Evolutionary conservation across 2,329 filamentous ascomycete genomes (phyloP).

Genomic region (Colletotrichum navitas): DNA sequence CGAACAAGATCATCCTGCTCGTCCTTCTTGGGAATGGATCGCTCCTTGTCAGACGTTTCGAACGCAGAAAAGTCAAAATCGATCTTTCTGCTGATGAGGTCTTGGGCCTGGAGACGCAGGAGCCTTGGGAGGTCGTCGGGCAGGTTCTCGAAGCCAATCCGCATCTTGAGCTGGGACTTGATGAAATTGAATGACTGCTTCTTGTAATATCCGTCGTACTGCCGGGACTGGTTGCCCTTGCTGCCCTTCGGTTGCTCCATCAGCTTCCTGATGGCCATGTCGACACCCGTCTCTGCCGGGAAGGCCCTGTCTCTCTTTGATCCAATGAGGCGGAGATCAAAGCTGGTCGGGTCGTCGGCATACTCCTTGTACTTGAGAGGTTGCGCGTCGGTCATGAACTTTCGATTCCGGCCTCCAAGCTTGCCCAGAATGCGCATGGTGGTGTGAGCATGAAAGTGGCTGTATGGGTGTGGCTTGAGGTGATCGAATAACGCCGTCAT

Average conservation of each 20-base stretch:
- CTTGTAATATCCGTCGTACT: constrained; percentile 87
- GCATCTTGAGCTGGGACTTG: constrained; percentile 88
- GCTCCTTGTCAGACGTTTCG: constrained; percentile 81
- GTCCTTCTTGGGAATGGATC: constrained; percentile 88
- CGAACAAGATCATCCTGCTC: constrained; percentile 86
- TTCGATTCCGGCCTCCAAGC: constrained; percentile 92
- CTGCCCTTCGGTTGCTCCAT: constrained; percentile 79
- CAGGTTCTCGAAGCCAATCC: constrained; percentile 87
- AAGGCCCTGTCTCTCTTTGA: constrained; percentile 91
- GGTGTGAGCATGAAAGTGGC: constrained; percentile 96
- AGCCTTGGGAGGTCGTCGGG: constrained; percentile 90
- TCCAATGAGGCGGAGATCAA: constrained; percentile 89
- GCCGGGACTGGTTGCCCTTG: constrained; percentile 67
- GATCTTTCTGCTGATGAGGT: constrained; percentile 79
- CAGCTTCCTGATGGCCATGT: constrained; percentile 88
- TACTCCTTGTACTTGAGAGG: constrained; percentile 86
- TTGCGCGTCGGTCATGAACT: constrained; percentile 92
- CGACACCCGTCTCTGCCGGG: constrained; percentile 86
- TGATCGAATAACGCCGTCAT: constrained; percentile 99
- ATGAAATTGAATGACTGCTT: constrained; percentile 91
- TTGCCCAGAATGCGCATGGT: constrained; percentile 98
- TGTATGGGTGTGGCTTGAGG: constrained; percentile 92
- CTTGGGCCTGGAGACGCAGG: constrained; percentile 89
- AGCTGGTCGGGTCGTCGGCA: constrained; percentile 87
- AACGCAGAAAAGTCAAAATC: constrained; percentile 79